Percentiles rank a stretch among this genome's conserved stretches.
Evolutionary conservation across 768 basidiomycete species (phyloP).

Genomic region (Antrodiella citrinella): DNA sequence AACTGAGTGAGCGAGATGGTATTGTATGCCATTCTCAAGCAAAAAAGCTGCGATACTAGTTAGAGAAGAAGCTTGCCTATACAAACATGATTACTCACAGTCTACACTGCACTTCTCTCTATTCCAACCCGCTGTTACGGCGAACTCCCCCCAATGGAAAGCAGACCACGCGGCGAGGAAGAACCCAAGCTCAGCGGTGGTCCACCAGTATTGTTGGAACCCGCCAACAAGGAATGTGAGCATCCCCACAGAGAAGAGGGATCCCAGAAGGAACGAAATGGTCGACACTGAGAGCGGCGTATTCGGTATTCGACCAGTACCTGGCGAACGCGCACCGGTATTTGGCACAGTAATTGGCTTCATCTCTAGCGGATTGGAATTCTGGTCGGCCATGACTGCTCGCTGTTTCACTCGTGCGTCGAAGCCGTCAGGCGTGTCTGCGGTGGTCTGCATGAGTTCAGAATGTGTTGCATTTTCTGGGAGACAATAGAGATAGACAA

Average conservation of each 20-base stretch:
- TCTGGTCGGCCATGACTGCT: conserved; percentile 2
- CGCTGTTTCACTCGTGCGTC: conserved; percentile 26
- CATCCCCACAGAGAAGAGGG: conserved; percentile 50
- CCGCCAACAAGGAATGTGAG: conserved; percentile 42
- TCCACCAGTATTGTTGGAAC: conserved; percentile 43
- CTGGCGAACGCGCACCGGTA: not conserved
- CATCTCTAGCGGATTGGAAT: conserved; percentile 41
- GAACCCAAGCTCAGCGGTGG: conserved; percentile 71
- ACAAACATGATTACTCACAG: conserved; percentile 51
- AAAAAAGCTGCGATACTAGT: conserved; percentile 62
- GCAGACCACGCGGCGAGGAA: conserved; percentile 77
- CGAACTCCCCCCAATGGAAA: conserved; percentile 94
- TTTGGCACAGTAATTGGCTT: conserved; percentile 31
- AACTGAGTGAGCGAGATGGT: conserved; percentile 74
- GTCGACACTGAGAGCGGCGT: conserved; percentile 73
- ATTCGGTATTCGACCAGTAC: conserved; percentile 65
- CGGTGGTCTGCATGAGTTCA: conserved; percentile 16
- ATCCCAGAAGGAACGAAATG: conserved; percentile 85
- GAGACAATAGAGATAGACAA: not conserved
- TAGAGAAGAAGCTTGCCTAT: not conserved
- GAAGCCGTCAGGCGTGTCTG: conserved; percentile 2
- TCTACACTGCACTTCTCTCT: conserved; percentile 85
- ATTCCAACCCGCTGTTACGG: conserved; percentile 95
- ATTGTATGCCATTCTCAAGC: conserved; percentile 80
- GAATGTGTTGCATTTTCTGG: conserved; percentile 17